Evolutionary conservation across 257 asterid species (phyloP), one percentile per base, ranked within the genome.

Genomic region (Scutellaria barbata): DNA sequence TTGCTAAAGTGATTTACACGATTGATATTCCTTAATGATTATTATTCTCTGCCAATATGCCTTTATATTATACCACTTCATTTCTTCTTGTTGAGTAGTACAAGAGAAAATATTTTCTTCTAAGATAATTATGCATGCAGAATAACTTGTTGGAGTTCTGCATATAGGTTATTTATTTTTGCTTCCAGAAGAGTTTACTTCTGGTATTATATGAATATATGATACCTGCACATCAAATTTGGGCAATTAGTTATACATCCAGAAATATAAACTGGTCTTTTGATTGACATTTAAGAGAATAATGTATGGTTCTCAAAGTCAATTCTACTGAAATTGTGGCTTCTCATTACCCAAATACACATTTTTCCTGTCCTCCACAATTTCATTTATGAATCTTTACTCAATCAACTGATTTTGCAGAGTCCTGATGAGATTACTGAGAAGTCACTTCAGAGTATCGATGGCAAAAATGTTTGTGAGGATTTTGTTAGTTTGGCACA

Each of bases 401-500:
- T 68, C 40, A 11, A 17, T 63, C 74, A 65, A 66, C 4, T 77
- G 65, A 78, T 81, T 64, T 50, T 83, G 86, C 96, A 94, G 97
- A 84, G 93, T 76, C 81, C 88, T 60, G 95, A 91, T 68, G 99
- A 94, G 87, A 94, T 94, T 57, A 77, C 74, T 62, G 92, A 94
- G 61, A 94, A 86, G 82, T 85, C 97, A 52, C 98, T 94, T 60
- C 74, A 51, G 70, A 86, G 84, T 76, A 59, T 13, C 69, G 95
- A 91, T 81, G 95, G 96, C 73, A 84, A 92, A 73, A 81, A 76
- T 43, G 74, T 72, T 76, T 94, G 96, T 68, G 91, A 84, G 63
- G 99, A 94, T 85, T 91, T 94, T 63, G 92, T 94, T 77, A 81
- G 88, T 79, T 81, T 77, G 81, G 98, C 80, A 69, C 95, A 85